Evolutionary conservation across 805 yeast genomes (phyloP), one percentile per base, ranked within the genome.

Genomic region (Naumovozyma dairenensis): DNA sequence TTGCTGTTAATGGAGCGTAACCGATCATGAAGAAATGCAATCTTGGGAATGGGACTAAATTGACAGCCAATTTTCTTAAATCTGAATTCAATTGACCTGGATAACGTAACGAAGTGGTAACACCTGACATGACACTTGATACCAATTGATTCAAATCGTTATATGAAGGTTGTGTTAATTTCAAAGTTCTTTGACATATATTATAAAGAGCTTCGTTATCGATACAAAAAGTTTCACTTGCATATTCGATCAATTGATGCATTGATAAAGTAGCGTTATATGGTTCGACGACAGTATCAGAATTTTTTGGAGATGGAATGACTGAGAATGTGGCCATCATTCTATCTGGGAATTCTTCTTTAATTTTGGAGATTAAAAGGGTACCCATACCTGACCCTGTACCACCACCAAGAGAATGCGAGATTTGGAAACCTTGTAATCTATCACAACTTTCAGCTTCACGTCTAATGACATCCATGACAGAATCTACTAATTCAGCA

Each of bases 361-460:
- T 76, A 54, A 86, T 80, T 57, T 79, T 80, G 39, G 86, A 74
- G 51, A 86, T 74, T 54, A 86, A 71, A 49, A 86, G 63, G 29
- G 96, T 86, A 58, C 96, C 96, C 85, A 86, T 77, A 62, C 96
- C 96, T 21, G 95, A 83, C 55, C 96, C 96, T 36, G 96, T 86
- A 68, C 96, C 96, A 64, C 96, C 86, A 54, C 86, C 86, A 25
- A 78, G 63, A 18, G 85, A 78, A 55, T 78, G 86, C 21, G 85
- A 68, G 56, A 86, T 79, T 65, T 86, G 96, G 75, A 86, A 86
- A 48, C 96, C 96, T 67, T 86, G 96, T 49, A 86, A 71, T 42
- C 93, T 80, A 59, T 86, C 96, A 60, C 93, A 77, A 28, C 80
- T 80, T 66, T 86, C 96, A 21, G 93, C 94, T 63, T 86, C 96